A percentile compares a stretch with the other conserved stretches of the same genome.
Conservation (phyloP, 345 rosid genomes). For the Populus davidiana region DNA sequence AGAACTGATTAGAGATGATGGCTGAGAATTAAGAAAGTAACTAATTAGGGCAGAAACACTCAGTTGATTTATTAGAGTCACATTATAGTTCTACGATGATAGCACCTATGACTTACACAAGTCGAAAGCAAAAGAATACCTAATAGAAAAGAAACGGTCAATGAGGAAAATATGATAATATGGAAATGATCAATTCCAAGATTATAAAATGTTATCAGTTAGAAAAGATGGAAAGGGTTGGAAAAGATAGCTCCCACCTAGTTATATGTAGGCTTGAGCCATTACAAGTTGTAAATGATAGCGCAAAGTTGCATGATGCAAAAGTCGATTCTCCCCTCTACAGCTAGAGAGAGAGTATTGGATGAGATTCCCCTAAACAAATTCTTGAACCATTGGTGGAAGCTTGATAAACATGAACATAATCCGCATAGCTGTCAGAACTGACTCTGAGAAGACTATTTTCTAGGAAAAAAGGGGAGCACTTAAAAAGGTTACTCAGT, state of each 20-base stretch:
- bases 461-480: not conserved
- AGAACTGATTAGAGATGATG: not conserved
- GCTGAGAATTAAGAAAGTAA: not conserved
- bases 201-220: not conserved
- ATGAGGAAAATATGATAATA: not conserved
- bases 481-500: not conserved
- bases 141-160: not conserved
- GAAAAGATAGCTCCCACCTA: not conserved
- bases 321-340: not conserved
- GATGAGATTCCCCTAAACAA: constrained; percentile 13
- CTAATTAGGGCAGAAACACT: not conserved
- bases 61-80: not conserved
- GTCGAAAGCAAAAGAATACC: not conserved
- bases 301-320: constrained; percentile 9
- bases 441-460: not conserved
- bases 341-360: not conserved
- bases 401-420: not conserved
- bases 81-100: not conserved
- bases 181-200: not conserved
- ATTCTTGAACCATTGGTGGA: constrained; percentile 9
- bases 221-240: not conserved
- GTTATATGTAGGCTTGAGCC: not conserved
- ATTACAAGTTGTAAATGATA: not conserved
- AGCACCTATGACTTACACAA: not conserved
- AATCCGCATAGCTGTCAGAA: not conserved